Evolutionary conservation across 768 basidiomycete genomes (phyloP).

Genomic region (Hypholoma fasciculare): DNA sequence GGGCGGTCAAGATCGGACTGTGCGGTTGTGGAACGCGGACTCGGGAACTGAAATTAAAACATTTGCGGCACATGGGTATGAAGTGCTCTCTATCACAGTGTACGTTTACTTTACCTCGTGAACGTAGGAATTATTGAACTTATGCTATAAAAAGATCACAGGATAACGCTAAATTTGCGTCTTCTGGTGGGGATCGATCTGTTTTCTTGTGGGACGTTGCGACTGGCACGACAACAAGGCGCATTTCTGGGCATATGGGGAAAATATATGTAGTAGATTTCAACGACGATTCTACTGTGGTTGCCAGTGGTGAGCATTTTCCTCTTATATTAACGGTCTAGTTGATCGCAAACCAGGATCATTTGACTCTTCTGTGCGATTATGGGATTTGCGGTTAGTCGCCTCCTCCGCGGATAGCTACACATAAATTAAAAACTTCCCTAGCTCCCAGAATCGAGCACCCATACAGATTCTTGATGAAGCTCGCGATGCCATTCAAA

Average conservation of each 20-base stretch:
- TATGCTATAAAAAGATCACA: slow-evolving; percentile 55
- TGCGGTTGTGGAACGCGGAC: slow-evolving; percentile 89
- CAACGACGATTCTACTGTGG: slow-evolving; percentile 81
- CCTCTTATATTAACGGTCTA: neutral
- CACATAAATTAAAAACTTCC: neutral
- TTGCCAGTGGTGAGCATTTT: slow-evolving; percentile 72
- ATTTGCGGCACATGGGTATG: slow-evolving; percentile 93
- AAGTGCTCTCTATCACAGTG: slow-evolving; percentile 90
- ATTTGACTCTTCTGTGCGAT: slow-evolving; percentile 85
- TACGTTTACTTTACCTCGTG: slow-evolving; percentile 37
- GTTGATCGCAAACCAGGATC: slow-evolving; percentile 57
- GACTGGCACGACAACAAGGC: slow-evolving; percentile 77
- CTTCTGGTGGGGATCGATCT: slow-evolving; percentile 90
- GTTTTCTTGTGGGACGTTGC: slow-evolving; percentile 97
- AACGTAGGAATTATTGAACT: neutral
- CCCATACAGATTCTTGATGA: slow-evolving; percentile 92
- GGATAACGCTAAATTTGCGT: slow-evolving; percentile 94
- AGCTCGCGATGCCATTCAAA: slow-evolving; percentile 84
- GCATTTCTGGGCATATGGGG: slow-evolving; percentile 86
- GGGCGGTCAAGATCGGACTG: slow-evolving; percentile 88
- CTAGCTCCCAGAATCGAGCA: slow-evolving; percentile 67
- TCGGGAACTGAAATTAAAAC: slow-evolving; percentile 88
- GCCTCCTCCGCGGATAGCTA: neutral
- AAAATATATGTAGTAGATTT: slow-evolving; percentile 92
- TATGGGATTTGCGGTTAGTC: slow-evolving; percentile 89